phyloP scores from a whole-genome alignment of 805 yeast species.

The Geotrichum ghanense region DNA sequence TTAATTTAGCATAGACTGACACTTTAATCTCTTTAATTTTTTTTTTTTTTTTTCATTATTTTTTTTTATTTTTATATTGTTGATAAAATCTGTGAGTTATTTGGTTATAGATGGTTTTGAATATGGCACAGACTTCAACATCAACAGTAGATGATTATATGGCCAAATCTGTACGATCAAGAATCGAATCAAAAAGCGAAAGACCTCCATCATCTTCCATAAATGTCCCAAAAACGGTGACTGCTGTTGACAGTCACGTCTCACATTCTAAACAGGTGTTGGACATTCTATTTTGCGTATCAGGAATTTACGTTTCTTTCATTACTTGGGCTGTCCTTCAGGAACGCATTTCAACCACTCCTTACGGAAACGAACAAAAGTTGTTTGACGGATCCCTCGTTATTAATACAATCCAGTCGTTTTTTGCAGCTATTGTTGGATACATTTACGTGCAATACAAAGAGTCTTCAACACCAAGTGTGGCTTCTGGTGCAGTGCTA shows the following conservation, averaged over 20 bases:
- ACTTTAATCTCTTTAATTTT: too few relatives aligned
- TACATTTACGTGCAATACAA: slow-evolving; percentile 36
- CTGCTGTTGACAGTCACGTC: too few relatives aligned
- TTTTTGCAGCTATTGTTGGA: slow-evolving; percentile 64
- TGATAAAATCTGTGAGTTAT: too few relatives aligned
- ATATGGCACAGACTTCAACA: too few relatives aligned
- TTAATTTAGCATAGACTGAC: too few relatives aligned
- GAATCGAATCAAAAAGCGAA: too few relatives aligned
- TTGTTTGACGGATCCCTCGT: slow-evolving; percentile 67
- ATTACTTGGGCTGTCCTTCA: slow-evolving; percentile 88
- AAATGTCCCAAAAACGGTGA: neutral
- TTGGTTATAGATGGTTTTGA: too few relatives aligned
- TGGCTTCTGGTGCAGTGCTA: slow-evolving; percentile 16
- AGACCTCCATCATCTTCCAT: too few relatives aligned
- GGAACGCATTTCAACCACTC: slow-evolving; percentile 70
- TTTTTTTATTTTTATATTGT: too few relatives aligned
- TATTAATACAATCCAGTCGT: slow-evolving; percentile 64
- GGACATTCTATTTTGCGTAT: slow-evolving; percentile 24
- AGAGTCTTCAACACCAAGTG: slow-evolving; percentile 17
- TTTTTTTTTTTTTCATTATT: too few relatives aligned
- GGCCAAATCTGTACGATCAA: too few relatives aligned
- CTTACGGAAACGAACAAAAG: slow-evolving; percentile 47
- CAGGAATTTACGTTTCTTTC: slow-evolving; percentile 78
- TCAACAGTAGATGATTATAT: too few relatives aligned
- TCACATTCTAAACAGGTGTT: neutral